These are phyloP conservation scores for Diaporthe destruens DNA, from an alignment of 2,329 filamentous ascomycete genomes.

Conservation along the genomic window DNA sequence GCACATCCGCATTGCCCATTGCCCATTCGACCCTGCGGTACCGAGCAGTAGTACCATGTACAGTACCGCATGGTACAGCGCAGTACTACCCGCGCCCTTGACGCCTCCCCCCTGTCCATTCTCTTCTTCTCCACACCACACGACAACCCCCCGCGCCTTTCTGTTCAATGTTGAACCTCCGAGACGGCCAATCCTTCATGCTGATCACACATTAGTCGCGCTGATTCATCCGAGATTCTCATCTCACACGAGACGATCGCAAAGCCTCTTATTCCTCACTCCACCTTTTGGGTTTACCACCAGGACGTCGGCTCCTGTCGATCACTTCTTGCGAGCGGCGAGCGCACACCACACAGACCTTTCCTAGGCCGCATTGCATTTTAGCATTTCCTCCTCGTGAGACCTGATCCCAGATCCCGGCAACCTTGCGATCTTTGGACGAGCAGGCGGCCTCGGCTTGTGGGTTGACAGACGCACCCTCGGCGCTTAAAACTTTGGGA, in stretches of 20 bases:
- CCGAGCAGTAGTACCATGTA: no score
- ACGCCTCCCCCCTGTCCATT: conserved; percentile 29
- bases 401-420: conserved; percentile 26
- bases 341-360: conserved; percentile 29
- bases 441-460: conserved; percentile 25
- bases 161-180: conserved; percentile 29
- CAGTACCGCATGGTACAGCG: conserved; percentile 14
- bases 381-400: conserved; percentile 20
- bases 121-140: conserved; percentile 36
- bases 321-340: conserved; percentile 28
- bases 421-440: conserved; percentile 29
- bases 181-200: conserved; percentile 38
- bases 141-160: conserved; percentile 32
- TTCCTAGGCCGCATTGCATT: conserved; percentile 30
- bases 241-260: conserved; percentile 40
- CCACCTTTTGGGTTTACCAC: conserved; percentile 29
- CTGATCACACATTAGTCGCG: conserved; percentile 43
- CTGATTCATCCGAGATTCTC: conserved; percentile 41
- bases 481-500: conserved; percentile 32
- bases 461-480: conserved; percentile 12
- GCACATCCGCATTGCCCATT: conserved; percentile 6
- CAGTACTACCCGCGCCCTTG: conserved; percentile 32
- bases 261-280: conserved; percentile 35
- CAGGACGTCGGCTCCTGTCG: conserved; percentile 35
- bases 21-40: conserved; percentile 16